phyloP scores from a whole-genome alignment of 768 basidiomycete species.

The Xerocomus brunneocitrinus region DNA sequence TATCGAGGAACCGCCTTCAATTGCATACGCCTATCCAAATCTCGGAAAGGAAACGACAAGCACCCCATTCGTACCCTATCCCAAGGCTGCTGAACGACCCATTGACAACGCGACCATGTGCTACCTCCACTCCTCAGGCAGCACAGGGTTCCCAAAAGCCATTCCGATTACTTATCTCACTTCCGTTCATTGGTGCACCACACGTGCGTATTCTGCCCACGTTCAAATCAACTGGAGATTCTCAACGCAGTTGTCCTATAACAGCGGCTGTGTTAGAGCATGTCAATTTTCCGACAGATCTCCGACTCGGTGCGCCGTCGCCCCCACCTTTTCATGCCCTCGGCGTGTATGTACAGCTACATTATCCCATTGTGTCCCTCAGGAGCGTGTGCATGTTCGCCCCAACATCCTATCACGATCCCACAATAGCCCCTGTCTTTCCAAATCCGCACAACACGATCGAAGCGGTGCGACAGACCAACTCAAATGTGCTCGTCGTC shows the following conservation, averaged over 20 bases:
- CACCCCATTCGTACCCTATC: conserved; percentile 6
- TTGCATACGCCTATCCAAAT: conserved; percentile 10
- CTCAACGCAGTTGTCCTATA: neutral
- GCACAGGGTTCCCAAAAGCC: conserved; percentile 43
- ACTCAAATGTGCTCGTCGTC: conserved; percentile 10
- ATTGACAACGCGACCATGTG: conserved; percentile 22
- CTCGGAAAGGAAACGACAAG: neutral
- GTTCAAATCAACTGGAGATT: neutral
- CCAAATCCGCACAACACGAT: conserved; percentile 21
- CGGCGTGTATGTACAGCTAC: conserved; percentile 7
- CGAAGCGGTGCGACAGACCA: conserved; percentile 12
- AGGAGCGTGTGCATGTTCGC: conserved; percentile 15
- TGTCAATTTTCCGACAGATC: neutral
- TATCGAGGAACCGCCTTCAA: conserved; percentile 14
- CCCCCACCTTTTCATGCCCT: conserved; percentile 22
- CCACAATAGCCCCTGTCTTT: conserved; percentile 15
- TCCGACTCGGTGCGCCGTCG: conserved; percentile 5
- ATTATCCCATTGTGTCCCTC: conserved; percentile 11
- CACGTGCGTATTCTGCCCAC: conserved; percentile 26
- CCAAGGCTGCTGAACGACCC: neutral
- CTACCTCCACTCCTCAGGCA: conserved; percentile 47
- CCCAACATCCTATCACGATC: conserved; percentile 14
- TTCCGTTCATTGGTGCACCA: conserved; percentile 30
- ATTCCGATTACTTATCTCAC: conserved; percentile 34
- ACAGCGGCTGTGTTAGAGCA: conserved; percentile 7